Conservation (phyloP, 345 rosid species). For the Melaleuca quinquenervia region DNA sequence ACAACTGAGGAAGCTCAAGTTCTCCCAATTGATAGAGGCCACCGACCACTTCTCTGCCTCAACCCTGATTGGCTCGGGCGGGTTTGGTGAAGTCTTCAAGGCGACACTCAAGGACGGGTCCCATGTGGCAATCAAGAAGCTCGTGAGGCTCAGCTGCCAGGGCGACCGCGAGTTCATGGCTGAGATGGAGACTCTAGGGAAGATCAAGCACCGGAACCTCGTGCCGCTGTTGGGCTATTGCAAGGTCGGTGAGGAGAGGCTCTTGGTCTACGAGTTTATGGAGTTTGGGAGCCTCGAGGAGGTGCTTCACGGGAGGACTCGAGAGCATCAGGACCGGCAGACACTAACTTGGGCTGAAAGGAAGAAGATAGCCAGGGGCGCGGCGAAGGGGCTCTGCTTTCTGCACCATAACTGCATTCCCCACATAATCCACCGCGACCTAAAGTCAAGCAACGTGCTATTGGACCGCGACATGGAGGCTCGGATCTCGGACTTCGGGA, state of each 20-base stretch:
- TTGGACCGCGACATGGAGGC: constrained; percentile 93
- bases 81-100: constrained; percentile 93
- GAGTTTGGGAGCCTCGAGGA: constrained; percentile 87
- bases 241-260: constrained; percentile 86
- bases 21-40: constrained; percentile 90
- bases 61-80: constrained; percentile 80
- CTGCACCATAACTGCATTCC: constrained; percentile 96
- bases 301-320: constrained; percentile 66
- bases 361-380: constrained; percentile 88
- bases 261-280: constrained; percentile 92
- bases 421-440: constrained; percentile 87
- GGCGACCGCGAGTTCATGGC: constrained; percentile 99
- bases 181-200: constrained; percentile 93
- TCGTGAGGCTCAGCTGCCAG: constrained; percentile 78
- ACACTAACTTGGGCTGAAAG: constrained; percentile 71
- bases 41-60: constrained; percentile 87
- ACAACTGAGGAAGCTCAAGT: constrained; percentile 75
- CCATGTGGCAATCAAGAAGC: constrained; percentile 91
- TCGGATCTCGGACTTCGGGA: constrained; percentile 91
- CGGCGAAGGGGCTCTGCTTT: constrained; percentile 88
- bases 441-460: constrained; percentile 92
- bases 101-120: constrained; percentile 91
- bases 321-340: constrained; percentile 33
- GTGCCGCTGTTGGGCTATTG: constrained; percentile 90
- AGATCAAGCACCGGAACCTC: constrained; percentile 88